Evolutionary conservation across 1,284 basidiomycete species (phyloP).

Genomic region (Naganishia sp.): DNA sequence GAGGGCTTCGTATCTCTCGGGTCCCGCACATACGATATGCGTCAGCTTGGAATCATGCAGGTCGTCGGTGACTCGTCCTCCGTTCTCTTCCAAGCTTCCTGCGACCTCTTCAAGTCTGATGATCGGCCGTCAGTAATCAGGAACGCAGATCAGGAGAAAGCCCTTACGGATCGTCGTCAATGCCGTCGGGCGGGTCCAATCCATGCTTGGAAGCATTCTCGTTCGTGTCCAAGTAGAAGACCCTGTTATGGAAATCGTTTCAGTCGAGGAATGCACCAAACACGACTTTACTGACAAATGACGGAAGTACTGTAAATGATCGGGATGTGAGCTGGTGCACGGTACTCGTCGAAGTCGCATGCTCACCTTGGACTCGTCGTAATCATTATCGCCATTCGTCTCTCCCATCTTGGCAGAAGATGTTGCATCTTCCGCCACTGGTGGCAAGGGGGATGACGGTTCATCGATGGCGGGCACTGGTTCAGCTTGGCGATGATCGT

Average conservation of each 20-base stretch:
- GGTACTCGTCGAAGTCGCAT: background rate
- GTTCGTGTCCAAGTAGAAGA: slow-evolving; percentile 82
- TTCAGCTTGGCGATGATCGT: background rate
- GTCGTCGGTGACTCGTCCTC: slow-evolving; percentile 65
- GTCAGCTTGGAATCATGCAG: slow-evolving; percentile 75
- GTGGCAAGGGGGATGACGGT: background rate
- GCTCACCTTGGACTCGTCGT: slow-evolving; percentile 64
- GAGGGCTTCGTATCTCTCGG: slow-evolving; percentile 64
- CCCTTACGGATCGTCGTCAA: slow-evolving; percentile 59
- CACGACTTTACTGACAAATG: slow-evolving; percentile 64
- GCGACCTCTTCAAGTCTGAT: slow-evolving; percentile 63
- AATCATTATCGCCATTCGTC: slow-evolving; percentile 64
- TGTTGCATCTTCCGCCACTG: slow-evolving; percentile 36
- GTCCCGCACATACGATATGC: slow-evolving; percentile 64
- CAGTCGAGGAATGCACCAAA: background rate
- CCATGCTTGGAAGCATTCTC: slow-evolving; percentile 68
- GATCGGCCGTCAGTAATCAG: slow-evolving; percentile 16
- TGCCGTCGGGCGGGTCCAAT: slow-evolving; percentile 59
- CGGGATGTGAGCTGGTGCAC: background rate
- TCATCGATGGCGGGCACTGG: background rate
- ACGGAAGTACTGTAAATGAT: slow-evolving; percentile 58
- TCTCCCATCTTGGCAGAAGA: slow-evolving; percentile 63
- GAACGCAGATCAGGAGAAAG: slow-evolving; percentile 42
- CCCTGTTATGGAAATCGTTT: slow-evolving; percentile 55
- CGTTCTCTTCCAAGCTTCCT: slow-evolving; percentile 63